Evolutionary conservation across 1,284 basidiomycete genomes (phyloP).

Genomic region (Irpex sp.): DNA sequence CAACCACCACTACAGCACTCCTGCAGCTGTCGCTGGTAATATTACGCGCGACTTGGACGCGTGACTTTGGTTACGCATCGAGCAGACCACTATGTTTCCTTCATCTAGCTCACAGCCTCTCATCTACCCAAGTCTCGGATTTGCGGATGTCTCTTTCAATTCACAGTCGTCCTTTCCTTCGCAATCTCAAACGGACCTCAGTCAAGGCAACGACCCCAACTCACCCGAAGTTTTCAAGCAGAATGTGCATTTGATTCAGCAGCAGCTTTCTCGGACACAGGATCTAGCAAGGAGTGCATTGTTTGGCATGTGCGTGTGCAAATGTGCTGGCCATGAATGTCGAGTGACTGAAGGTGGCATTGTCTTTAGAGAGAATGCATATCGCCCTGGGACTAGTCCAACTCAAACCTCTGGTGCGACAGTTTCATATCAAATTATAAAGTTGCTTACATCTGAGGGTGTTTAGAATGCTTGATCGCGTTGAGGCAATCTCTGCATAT

Average conservation of each 20-base stretch:
- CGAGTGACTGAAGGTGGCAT: not conserved
- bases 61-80: too few species aligned
- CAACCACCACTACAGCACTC: too few species aligned
- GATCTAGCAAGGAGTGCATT: slow-evolving; percentile 38
- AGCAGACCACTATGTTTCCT: slow-evolving; percentile 1
- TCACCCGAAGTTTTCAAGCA: slow-evolving; percentile 51
- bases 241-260: slow-evolving; percentile 42
- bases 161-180: slow-evolving; percentile 3
- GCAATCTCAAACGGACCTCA: not conserved
- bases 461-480: slow-evolving; percentile 10
- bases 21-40: too few species aligned
- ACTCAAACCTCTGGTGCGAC: slow-evolving; percentile 41
- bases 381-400: slow-evolving; percentile 42
- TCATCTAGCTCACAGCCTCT: not conserved
- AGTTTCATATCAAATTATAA: slow-evolving; percentile 4
- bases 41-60: too few species aligned
- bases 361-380: slow-evolving; percentile 43
- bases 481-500: slow-evolving; percentile 40
- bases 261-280: slow-evolving; percentile 40
- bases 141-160: slow-evolving; percentile 8
- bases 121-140: slow-evolving; percentile 6
- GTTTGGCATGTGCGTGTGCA: slow-evolving; percentile 41
- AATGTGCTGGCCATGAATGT: not conserved
- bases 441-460: not conserved
- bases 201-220: slow-evolving; percentile 34